Conservation (phyloP, 2,329 filamentous ascomycete species). For the Pseudocercospora musae region DNA sequence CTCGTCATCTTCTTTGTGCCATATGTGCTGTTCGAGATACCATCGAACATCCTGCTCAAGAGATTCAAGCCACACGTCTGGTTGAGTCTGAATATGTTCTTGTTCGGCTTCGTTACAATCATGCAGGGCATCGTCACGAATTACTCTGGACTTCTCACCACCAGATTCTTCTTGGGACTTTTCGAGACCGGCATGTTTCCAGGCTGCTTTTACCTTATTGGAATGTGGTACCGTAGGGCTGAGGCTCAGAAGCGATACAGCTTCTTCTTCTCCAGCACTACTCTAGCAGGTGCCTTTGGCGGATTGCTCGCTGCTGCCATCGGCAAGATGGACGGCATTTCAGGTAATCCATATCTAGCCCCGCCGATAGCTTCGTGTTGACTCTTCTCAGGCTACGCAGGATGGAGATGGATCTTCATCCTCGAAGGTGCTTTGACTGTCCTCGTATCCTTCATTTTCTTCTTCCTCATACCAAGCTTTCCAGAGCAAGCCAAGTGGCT, state of each 20-base stretch:
- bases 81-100: conserved; percentile 69
- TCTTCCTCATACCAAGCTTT: conserved; percentile 49
- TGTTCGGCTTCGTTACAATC: conserved; percentile 72
- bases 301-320: conserved; percentile 82
- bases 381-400: conserved; percentile 54
- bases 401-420: conserved; percentile 77
- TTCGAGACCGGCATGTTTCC: conserved; percentile 59
- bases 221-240: conserved; percentile 84
- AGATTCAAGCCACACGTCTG: conserved; percentile 52
- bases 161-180: conserved; percentile 77
- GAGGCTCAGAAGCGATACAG: conserved; percentile 91
- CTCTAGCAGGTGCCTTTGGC: conserved; percentile 78
- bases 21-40: conserved; percentile 54
- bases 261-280: conserved; percentile 87
- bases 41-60: conserved; percentile 52
- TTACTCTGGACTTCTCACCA: conserved; percentile 72
- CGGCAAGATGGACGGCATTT: conserved; percentile 75
- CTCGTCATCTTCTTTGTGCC: conserved; percentile 54
- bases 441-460: conserved; percentile 45
- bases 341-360: conserved; percentile 18
- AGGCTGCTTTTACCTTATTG: conserved; percentile 48
- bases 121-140: conserved; percentile 68
- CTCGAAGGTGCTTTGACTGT: conserved; percentile 54
- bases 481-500: conserved; percentile 51
- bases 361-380: not conserved